Evolutionary conservation across 768 basidiomycete genomes (phyloP), one percentile per base, ranked within the genome.

Genomic region (Lactarius deliciosus): DNA sequence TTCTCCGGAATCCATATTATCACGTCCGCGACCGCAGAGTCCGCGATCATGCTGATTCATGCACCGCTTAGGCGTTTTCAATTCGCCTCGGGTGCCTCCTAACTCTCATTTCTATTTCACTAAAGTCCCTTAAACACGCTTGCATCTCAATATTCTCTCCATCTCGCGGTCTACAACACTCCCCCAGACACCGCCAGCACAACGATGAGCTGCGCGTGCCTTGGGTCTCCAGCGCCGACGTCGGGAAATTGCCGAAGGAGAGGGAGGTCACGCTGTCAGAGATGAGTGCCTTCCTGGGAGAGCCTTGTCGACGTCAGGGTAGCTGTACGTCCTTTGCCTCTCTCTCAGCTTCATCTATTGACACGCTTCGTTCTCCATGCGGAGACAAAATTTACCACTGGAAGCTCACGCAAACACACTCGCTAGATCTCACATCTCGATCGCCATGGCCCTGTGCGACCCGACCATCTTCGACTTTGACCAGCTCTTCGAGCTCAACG

Each of bases 341-440:
- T 20, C 60, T 1, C n/a, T 1, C n/a, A 34, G 16, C 20, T 63
- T 68, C 7, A 10, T 18, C 16, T 22, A 32, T 67, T 6, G 9
- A 10, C 41, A 38, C 41, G 10, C 28, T 18, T 22, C 16, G 20
- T 25, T 4, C 8, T 68, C 60, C 30, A 13, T 47, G 13, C 60
- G 93, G 92, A 36, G 78, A 79, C 41, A 78, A 73, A 3, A 81
- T 91, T 36, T 92, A 89, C 72, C 81, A 88, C 62, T 92, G 87
- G 73, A 80, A 81, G 47, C 77, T 90, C 22, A 74, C 83, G 53
- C 87, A 88, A 70, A 80, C 90, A 50, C 83, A 82, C 64, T 84
- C 85, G 10, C 77, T 93, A 28, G 82, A 87, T 30, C 28, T 3
- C 28, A 30, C 28, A 30, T 30, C 28, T 0, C 28, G 28, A 30